Percentiles rank a stretch among this genome's conserved stretches.
phyloP scores from a whole-genome alignment of 352 stramenopile genomes.

The Globisporangium cystogenes region DNA sequence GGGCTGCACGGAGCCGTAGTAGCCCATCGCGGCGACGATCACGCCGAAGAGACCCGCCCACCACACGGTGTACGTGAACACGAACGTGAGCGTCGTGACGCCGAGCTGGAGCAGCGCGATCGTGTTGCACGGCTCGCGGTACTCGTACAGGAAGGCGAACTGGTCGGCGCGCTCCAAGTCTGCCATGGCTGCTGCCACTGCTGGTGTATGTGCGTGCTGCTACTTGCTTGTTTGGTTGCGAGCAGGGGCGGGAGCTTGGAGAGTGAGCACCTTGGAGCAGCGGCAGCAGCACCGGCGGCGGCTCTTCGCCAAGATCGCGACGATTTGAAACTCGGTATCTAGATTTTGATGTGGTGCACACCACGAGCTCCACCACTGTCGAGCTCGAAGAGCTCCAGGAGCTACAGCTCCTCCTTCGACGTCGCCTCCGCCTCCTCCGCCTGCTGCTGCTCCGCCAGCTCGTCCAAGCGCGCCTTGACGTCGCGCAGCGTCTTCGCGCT shows the following conservation, averaged over 20 bases:
- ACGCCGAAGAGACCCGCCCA: constrained; percentile 72
- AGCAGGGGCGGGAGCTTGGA: not conserved
- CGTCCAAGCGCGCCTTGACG: constrained; percentile 50
- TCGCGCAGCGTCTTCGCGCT: constrained; percentile 62
- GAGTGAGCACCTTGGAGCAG: not conserved
- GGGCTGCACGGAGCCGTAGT: constrained; percentile 76
- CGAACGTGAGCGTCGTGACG: constrained; percentile 61
- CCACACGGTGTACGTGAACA: constrained; percentile 82
- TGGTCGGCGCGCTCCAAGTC: constrained; percentile 66
- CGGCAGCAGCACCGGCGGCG: no score
- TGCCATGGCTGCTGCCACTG: constrained; percentile 45
- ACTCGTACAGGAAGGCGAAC: constrained; percentile 81
- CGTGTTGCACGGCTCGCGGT: constrained; percentile 78
- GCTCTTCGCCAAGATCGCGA: no score
- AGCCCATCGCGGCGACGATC: constrained; percentile 75
- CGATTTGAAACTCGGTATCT: no score
- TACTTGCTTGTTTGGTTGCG: not conserved
- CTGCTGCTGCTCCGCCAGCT: constrained; percentile 19
- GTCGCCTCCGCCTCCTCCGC: not conserved
- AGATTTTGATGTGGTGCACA: no score
- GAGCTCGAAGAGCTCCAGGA: no score
- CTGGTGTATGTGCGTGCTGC: not conserved
- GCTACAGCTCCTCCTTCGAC: constrained; percentile 12
- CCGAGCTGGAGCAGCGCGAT: constrained; percentile 73
- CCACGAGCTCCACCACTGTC: no score